Base-by-base conservation (phyloP, 345 rosid genomes). In the Leavenworthia alabamica region DNA sequence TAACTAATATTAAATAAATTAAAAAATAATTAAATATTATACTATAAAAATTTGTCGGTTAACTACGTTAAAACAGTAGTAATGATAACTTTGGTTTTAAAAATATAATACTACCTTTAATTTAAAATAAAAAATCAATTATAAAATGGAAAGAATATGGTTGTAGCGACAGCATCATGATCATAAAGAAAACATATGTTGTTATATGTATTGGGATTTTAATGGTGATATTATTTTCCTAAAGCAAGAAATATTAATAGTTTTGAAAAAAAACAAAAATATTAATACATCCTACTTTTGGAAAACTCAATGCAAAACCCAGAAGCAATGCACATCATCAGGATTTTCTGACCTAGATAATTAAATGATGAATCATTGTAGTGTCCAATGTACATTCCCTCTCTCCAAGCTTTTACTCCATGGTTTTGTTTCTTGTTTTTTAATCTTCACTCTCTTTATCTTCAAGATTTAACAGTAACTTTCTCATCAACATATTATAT, bases 191-290 rank as follows among this genome's bases (percentile, higher is more conserved):
- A 54, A 63, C 39, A 63, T 56, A 51, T 53, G 20, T 35, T 54
- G 52, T 70, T 44, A 31, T 60, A 60, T 61, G 50, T 55, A n/a
- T 70, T 56, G 64, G 69, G 70, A 64, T 71, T 64, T 71, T 52
- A 71, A 63, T 63, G 60, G 48, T 56, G 41, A 37, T 63, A 60
- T 31, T 40, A 29, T 41, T 56, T 48, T 62, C 44, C 43, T 53
- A 36, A 54, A 60, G 62, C 41, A 51, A 68, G 13, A 42, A 28
- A 29, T 12, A 33, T 12, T 35, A 53, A 52, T 53, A 32, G 13
- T 31, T 64, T 10, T 23, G 52, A 52, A 43, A 20, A 43, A 20
- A 53, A 64, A 33, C 17, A 5, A 20, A 57, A 23, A 16, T 47
- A 48, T 45, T 31, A 31, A 41, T 27, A 32, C 40, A 49, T 26